Evolutionary conservation across 306 rosid genomes (phyloP).

Genomic region (Pyrus communis): DNA sequence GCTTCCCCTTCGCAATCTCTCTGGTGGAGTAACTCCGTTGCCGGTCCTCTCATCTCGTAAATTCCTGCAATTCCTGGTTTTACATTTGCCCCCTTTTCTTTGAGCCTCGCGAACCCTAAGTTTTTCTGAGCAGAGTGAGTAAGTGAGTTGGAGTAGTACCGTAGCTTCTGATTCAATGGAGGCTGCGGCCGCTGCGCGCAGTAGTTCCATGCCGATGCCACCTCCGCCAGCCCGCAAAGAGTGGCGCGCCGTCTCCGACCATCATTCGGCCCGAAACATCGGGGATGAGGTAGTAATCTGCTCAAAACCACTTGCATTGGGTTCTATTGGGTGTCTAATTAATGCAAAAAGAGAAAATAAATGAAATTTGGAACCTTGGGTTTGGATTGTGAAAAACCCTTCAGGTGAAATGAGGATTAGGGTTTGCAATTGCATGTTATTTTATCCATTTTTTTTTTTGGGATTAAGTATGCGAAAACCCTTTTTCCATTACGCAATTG

Average conservation of each 20-base stretch:
- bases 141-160: slow-evolving; percentile 27
- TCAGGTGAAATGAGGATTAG: slow-evolving; percentile 9
- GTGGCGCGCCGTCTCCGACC: slow-evolving; percentile 85
- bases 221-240: slow-evolving; percentile 53
- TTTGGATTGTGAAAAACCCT: not conserved
- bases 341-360: not conserved
- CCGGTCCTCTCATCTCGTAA: not conserved
- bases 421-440: slow-evolving; percentile 8
- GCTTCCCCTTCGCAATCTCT: not conserved
- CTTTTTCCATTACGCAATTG: not conserved
- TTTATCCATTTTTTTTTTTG: not conserved
- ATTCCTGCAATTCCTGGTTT: slow-evolving; percentile 35
- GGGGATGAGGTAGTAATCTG: slow-evolving; percentile 63
- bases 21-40: not conserved
- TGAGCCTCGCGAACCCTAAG: slow-evolving; percentile 32
- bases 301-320: slow-evolving; percentile 26
- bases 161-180: slow-evolving; percentile 51
- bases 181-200: slow-evolving; percentile 62
- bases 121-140: slow-evolving; percentile 3
- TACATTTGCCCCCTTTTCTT: not conserved
- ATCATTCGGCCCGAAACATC: slow-evolving; percentile 56
- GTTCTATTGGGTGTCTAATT: slow-evolving; percentile 2
- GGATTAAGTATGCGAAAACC: not conserved
- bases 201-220: slow-evolving; percentile 55
- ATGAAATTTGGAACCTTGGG: not conserved